These are phyloP conservation scores for Globisporangium rhizosaccharum DNA, from an alignment of 352 stramenopile genomes.

Conservation along the genomic window DNA sequence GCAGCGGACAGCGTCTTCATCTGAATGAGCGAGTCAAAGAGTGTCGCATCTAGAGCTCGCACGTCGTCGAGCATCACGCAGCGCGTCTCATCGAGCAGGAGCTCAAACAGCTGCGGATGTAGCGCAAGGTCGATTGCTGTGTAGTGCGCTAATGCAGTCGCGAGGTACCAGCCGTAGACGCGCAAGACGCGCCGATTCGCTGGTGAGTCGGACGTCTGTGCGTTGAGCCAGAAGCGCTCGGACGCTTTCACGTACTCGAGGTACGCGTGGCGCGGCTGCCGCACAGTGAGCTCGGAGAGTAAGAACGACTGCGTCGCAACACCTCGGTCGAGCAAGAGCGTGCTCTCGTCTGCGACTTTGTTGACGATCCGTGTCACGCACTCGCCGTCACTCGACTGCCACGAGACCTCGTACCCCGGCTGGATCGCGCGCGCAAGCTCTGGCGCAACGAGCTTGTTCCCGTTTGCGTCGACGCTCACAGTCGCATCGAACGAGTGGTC, in stretches of 20 bases:
- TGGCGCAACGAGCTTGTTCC: slow-evolving; percentile 42
- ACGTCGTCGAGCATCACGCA: slow-evolving; percentile 42
- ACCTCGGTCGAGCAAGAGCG: slow-evolving; percentile 44
- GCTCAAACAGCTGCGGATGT: slow-evolving; percentile 43
- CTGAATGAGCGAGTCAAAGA: slow-evolving; percentile 38
- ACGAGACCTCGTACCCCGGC: slow-evolving; percentile 35
- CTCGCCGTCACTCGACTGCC: slow-evolving; percentile 17
- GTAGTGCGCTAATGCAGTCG: slow-evolving; percentile 41
- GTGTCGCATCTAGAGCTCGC: slow-evolving; percentile 29
- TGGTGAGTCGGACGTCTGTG: slow-evolving; percentile 23
- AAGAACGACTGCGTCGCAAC: slow-evolving; percentile 31
- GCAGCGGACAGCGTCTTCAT: slow-evolving; percentile 40
- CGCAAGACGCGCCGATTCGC: slow-evolving; percentile 28
- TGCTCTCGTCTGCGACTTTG: slow-evolving; percentile 28
- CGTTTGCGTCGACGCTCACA: slow-evolving; percentile 31
- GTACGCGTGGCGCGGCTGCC: slow-evolving; percentile 27
- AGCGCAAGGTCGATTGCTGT: slow-evolving; percentile 30
- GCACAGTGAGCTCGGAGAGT: slow-evolving; percentile 33
- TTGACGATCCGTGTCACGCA: slow-evolving; percentile 44
- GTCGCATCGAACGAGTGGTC: slow-evolving; percentile 12
- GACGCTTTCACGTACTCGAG: slow-evolving; percentile 58
- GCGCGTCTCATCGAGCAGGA: slow-evolving; percentile 32
- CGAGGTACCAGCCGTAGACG: slow-evolving; percentile 67
- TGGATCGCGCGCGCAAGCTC: slow-evolving; percentile 13
- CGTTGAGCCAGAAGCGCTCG: slow-evolving; percentile 63